Evolutionary conservation across 2,329 filamentous ascomycete genomes (phyloP), one percentile per base, ranked within the genome.

Genomic region (Pseudonectria foliicola): DNA sequence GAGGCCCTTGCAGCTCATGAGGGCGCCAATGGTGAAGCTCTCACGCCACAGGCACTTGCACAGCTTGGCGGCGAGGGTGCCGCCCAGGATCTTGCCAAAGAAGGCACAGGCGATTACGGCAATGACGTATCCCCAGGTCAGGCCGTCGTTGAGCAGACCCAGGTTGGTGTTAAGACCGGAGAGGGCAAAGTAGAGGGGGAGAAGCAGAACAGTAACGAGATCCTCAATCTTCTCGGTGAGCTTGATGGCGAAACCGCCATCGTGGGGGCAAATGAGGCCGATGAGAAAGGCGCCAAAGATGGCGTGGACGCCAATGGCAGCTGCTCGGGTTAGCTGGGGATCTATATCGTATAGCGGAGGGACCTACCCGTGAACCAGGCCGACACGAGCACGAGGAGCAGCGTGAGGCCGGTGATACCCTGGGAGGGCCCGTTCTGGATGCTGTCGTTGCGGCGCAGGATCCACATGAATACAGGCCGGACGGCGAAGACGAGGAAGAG

Each of bases 1-100:
- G 8, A 96, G 70, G 51, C 90, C 90, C 60, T 96, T 96, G 61
- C 90, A 96, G 62, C 86, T 94, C 90, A 96, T 96, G 50, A 95
- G 63, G 12, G 82, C 78, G 11, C 90, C 90, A 46, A 96, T 92
- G 2, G 86, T 78, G 23, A 93, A 75, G 38, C 84, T 89, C 58
- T 96, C 90, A 39, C 89, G 76, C 90, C 90, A 96, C 33, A 95
- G 68, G 16, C 83, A 87, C 49, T 78, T 85, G 3, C 36, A 40
- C 7, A 77, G 54, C 25, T 78, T 75, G 1, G 90, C 88, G 7
- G 89, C 87, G 2, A 93, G 39, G 0, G 86, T 80, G 13, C 86
- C 88, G 27, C 89, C 90, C 10, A 81, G 67, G 33, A 96, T 83
- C 59, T 96, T 96, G 31, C 82, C 86, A 14, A 78, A 64, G 53